phyloP scores from a whole-genome alignment of 495 filamentous ascomycete species.

The Podospora didyma region DNA sequence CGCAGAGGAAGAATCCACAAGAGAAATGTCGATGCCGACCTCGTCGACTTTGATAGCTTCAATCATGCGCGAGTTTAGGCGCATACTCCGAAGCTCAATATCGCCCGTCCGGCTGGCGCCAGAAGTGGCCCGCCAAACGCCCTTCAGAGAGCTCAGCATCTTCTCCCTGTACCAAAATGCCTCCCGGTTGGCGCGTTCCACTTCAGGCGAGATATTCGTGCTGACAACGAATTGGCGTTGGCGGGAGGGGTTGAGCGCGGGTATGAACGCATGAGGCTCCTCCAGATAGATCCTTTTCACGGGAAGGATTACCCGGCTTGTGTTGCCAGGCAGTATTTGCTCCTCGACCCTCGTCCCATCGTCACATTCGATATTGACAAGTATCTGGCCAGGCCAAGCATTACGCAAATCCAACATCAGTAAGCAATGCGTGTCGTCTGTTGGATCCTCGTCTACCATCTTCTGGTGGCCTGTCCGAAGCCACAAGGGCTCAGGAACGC shows the following conservation, averaged over 20 bases:
- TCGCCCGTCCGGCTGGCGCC: constrained; percentile 56
- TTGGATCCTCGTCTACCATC: constrained; percentile 21
- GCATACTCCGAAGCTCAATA: constrained; percentile 70
- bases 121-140: constrained; percentile 55
- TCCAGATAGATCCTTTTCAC: constrained; percentile 72
- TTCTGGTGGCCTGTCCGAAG: constrained; percentile 20
- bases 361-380: constrained; percentile 48
- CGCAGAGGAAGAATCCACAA: constrained; percentile 29
- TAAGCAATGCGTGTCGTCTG: constrained; percentile 65
- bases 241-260: constrained; percentile 69
- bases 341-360: constrained; percentile 38
- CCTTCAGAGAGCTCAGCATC: constrained; percentile 66
- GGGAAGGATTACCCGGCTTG: constrained; percentile 70
- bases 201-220: constrained; percentile 72
- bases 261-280: constrained; percentile 73
- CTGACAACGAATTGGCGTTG: constrained; percentile 88
- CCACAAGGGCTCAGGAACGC: constrained; percentile 47
- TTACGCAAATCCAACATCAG: constrained; percentile 83
- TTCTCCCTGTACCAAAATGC: constrained; percentile 91
- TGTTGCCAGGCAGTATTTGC: constrained; percentile 73
- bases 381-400: constrained; percentile 74
- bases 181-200: constrained; percentile 73
- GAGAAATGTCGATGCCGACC: constrained; percentile 60
- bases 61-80: constrained; percentile 73
- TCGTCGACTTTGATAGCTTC: constrained; percentile 81